Conservation (phyloP, 306 rosid species). For the Senna tora region DNA sequence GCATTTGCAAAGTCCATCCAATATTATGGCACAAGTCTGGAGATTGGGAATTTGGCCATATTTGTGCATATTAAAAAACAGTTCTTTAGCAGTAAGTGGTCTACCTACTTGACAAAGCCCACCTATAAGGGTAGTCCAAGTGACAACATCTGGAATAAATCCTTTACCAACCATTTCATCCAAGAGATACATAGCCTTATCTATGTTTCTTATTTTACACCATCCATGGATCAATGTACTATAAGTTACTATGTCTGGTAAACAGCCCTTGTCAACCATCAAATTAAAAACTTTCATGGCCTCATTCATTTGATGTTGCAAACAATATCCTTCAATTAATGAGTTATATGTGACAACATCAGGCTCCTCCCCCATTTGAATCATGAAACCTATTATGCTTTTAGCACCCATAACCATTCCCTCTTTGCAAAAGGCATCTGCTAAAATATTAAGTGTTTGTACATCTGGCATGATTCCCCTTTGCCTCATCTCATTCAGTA, state of each 20-base stretch:
- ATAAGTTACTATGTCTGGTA: constrained; percentile 18
- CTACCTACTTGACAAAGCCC: neutral
- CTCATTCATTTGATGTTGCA: constrained; percentile 1
- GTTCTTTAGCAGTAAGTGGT: constrained; percentile 11
- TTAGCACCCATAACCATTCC: constrained; percentile 3
- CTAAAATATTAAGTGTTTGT: neutral
- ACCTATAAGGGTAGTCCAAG: constrained; percentile 5
- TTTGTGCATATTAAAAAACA: neutral
- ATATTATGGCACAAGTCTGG: neutral
- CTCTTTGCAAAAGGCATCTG: constrained; percentile 1
- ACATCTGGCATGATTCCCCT: neutral
- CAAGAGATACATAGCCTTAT: constrained; percentile 7
- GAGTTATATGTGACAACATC: neutral
- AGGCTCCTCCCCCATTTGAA: constrained; percentile 5
- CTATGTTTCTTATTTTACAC: neutral
- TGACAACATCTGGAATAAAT: constrained; percentile 1
- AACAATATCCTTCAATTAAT: neutral
- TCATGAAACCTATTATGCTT: neutral
- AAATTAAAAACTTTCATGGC: neutral
- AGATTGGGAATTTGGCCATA: constrained; percentile 7
- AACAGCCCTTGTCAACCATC: neutral
- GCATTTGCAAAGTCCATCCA: neutral
- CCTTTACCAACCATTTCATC: constrained; percentile 8
- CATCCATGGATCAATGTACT: constrained; percentile 13
- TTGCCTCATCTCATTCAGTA: neutral